Conservation (phyloP, 805 yeast genomes). For the Naumovozyma castellii region DNA sequence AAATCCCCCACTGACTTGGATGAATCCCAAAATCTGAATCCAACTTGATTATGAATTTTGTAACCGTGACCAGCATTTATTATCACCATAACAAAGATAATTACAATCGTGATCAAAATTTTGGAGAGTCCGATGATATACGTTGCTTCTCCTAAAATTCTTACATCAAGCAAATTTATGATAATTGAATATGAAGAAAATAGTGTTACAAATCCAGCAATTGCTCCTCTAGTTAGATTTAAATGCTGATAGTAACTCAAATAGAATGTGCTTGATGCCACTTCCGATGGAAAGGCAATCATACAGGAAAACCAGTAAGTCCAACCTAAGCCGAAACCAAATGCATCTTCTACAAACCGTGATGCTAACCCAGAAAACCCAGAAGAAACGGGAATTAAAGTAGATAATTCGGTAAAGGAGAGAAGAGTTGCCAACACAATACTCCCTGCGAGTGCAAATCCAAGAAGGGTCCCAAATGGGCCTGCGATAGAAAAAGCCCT, state of each 20-base stretch:
- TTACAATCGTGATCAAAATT: slow-evolving; percentile 40
- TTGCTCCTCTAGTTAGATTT: slow-evolving; percentile 37
- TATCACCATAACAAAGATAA: slow-evolving; percentile 56
- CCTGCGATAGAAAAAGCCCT: slow-evolving; percentile 48
- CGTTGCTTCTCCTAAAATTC: slow-evolving; percentile 67
- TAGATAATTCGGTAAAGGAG: slow-evolving; percentile 55
- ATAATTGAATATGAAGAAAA: slow-evolving; percentile 38
- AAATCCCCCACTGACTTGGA: slow-evolving; percentile 33
- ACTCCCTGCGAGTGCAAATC: slow-evolving; percentile 55
- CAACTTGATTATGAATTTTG: slow-evolving; percentile 34
- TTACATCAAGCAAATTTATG: slow-evolving; percentile 57
- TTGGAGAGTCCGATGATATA: slow-evolving; percentile 53
- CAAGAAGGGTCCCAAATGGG: slow-evolving; percentile 42
- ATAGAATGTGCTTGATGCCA: slow-evolving; percentile 54
- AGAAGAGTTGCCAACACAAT: slow-evolving; percentile 55
- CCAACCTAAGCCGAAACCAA: slow-evolving; percentile 63
- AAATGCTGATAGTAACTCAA: slow-evolving; percentile 54
- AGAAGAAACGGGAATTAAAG: slow-evolving; percentile 51
- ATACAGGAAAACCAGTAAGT: slow-evolving; percentile 48
- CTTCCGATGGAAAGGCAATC: slow-evolving; percentile 52
- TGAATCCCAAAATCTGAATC: slow-evolving; percentile 62
- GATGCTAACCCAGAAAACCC: slow-evolving; percentile 57
- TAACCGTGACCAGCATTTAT: slow-evolving; percentile 41
- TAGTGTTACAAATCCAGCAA: slow-evolving; percentile 61
- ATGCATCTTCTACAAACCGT: slow-evolving; percentile 54